Percentiles rank a stretch among this genome's conserved stretches.
phyloP scores from a whole-genome alignment of 129 eudicot species.

The Saussurea involucrata region DNA sequence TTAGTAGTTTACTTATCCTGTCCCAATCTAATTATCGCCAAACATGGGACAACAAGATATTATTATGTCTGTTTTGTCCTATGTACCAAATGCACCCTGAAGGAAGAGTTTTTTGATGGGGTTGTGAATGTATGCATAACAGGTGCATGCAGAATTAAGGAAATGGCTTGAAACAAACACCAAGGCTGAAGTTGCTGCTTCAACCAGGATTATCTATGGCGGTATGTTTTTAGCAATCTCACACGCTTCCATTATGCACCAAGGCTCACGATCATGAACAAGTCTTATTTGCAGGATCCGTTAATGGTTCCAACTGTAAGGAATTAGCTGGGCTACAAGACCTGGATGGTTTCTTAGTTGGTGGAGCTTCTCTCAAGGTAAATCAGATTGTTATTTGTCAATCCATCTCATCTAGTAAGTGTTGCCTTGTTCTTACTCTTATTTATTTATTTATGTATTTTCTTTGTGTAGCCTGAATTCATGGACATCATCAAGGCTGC shows the following conservation, averaged over 20 bases:
- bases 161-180: slow-evolving; percentile 53
- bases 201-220: slow-evolving; percentile 67
- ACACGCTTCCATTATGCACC: background rate
- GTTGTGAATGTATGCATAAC: background rate
- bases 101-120: background rate
- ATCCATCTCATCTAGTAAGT: background rate
- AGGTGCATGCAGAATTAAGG: slow-evolving; percentile 65
- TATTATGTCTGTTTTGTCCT: background rate
- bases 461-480: slow-evolving; percentile 50
- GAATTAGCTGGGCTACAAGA: slow-evolving; percentile 65
- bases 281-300: slow-evolving; percentile 44
- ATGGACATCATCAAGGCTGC: slow-evolving; percentile 72
- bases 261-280: background rate
- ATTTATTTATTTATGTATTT: background rate
- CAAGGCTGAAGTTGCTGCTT: slow-evolving; percentile 52
- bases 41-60: too few species aligned
- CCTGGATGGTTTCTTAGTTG: slow-evolving; percentile 70
- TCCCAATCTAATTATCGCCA: too few species aligned
- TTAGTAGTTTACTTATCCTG: background rate
- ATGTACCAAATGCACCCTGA: background rate
- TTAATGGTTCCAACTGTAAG: slow-evolving; percentile 64
- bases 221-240: slow-evolving; percentile 32
- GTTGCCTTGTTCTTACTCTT: background rate
- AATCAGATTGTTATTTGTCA: background rate
- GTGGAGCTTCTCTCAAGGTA: slow-evolving; percentile 74